These are phyloP conservation scores for Tolypocladium paradoxum DNA, from an alignment of 2,329 filamentous ascomycete genomes.

Conservation along the genomic window DNA sequence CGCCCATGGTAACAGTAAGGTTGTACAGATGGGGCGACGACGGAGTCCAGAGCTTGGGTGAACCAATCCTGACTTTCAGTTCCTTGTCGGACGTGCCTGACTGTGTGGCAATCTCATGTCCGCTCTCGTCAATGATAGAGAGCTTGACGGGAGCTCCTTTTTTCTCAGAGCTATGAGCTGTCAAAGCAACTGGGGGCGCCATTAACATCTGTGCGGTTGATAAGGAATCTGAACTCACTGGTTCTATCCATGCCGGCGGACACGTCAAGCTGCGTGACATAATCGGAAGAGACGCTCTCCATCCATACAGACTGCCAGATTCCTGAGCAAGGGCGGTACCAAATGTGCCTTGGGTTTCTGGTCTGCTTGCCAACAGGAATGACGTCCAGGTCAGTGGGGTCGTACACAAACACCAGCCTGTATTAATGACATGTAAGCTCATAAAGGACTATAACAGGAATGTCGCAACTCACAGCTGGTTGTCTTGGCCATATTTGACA, in stretches of 20 bases:
- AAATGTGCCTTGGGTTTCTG: conserved; percentile 47
- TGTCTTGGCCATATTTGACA: conserved; percentile 29
- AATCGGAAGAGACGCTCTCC: conserved; percentile 45
- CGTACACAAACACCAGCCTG: conserved; percentile 54
- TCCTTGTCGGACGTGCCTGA: conserved; percentile 34
- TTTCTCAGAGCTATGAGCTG: conserved; percentile 35
- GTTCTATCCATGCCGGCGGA: conserved; percentile 44
- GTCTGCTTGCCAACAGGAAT: conserved; percentile 60
- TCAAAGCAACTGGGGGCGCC: conserved; percentile 37
- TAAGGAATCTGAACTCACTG: too few relatives aligned
- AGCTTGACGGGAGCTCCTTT: conserved; percentile 24
- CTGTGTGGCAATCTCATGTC: conserved; percentile 30
- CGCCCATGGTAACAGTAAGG: conserved; percentile 39
- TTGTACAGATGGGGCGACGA: conserved; percentile 54
- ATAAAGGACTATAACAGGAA: too few relatives aligned
- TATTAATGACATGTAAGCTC: not conserved
- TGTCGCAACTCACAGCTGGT: conserved; percentile 36
- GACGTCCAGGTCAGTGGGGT: conserved; percentile 52
- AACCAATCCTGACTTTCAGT: conserved; percentile 44
- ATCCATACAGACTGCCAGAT: conserved; percentile 70
- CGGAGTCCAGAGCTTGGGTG: conserved; percentile 54
- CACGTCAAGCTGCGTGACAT: conserved; percentile 50
- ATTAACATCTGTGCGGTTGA: too few relatives aligned
- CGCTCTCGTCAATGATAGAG: conserved; percentile 22
- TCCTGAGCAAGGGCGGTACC: conserved; percentile 61